These are phyloP conservation scores for Malassezia restricta DNA, from an alignment of 1,284 basidiomycete species.

Conservation along the genomic window DNA sequence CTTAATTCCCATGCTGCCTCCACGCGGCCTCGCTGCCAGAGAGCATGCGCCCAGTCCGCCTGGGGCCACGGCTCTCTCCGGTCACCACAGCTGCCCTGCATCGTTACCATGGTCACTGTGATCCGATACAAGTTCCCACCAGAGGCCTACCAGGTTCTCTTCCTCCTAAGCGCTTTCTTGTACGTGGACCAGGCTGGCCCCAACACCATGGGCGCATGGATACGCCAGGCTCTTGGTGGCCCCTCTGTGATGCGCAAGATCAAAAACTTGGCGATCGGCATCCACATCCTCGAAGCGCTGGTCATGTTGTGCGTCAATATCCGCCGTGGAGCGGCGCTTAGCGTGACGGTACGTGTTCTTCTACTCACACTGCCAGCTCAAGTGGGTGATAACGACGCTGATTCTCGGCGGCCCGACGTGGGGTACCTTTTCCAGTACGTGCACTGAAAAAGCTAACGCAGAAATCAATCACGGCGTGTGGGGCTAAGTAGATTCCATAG, in stretches of 20 bases:
- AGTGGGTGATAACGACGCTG: slow-evolving; percentile 14
- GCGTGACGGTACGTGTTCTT: slow-evolving; percentile 4
- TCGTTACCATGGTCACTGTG: not conserved
- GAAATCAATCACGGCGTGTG: slow-evolving; percentile 10
- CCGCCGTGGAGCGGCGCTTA: slow-evolving; percentile 1
- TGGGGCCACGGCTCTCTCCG: too few relatives aligned
- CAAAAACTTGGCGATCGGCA: not conserved
- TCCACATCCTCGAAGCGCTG: slow-evolving; percentile 9
- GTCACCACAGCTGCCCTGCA: too few relatives aligned
- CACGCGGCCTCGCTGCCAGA: too few relatives aligned
- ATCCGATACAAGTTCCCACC: slow-evolving; percentile 12
- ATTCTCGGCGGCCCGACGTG: slow-evolving; percentile 11
- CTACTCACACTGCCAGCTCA: slow-evolving; percentile 3
- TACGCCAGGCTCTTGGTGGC: slow-evolving; percentile 9
- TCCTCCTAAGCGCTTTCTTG: slow-evolving; percentile 6
- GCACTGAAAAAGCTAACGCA: not conserved
- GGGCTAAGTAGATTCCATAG: not conserved
- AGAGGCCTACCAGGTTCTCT: slow-evolving; percentile 12
- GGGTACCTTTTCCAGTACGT: slow-evolving; percentile 9
- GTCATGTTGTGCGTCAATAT: slow-evolving; percentile 8
- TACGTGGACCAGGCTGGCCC: slow-evolving; percentile 11
- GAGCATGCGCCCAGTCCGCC: too few relatives aligned
- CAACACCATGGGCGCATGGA: slow-evolving; percentile 10
- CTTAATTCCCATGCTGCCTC: too few relatives aligned
- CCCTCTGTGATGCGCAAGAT: slow-evolving; percentile 1